Base-by-base conservation (phyloP, 805 yeast species). In the Pichia paraexigua region DNA sequence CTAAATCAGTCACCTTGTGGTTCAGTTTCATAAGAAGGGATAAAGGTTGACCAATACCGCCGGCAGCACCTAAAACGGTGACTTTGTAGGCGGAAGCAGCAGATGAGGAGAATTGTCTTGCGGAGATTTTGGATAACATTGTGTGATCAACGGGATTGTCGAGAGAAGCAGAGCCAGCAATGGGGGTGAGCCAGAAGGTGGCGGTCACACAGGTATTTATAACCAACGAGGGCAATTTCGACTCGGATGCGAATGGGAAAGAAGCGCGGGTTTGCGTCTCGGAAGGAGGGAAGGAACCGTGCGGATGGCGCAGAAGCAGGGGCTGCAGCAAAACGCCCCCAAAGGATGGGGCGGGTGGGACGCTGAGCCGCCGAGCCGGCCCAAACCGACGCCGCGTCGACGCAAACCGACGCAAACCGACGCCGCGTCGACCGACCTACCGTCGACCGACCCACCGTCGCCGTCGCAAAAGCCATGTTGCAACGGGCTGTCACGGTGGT, bases 21-120 rank as follows among this genome's bases (percentile, higher is more conserved):
- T 89, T 88, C 67, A 86, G 78, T 76, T 92, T 91, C 75, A 91
- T 71, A 66, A 92, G 78, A 55, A 87, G 74, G 46, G 92, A 86
- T 60, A 86, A 72, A 56, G 95, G 95, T 74, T 85, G 92, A 58
- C 98, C 98, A 71, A 91, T 92, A 72, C 98, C 98, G 75, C 98
- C 94, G 58, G 86, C 83, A 58, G 92, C 92, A 68, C 94, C 94
- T 63, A 84, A 74, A 53, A 85, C 88, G 64, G 89, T 75, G 49
- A 84, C 91, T 71, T 85, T 85, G 78, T 85, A 85, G 63, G 87
- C 83, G 58, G 78, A 67, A 43, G 83, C 64, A 49, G 84, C 77
- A 47, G 87, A 69, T 45, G 87, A 76, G 41, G 91, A 82, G 74
- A 86, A 86, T 82, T 62, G 63, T 63, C 71, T 66, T 45, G 57